phyloP scores from a whole-genome alignment of 2,329 filamentous ascomycete species.

The Lasiodiplodia hormozganensis region DNA sequence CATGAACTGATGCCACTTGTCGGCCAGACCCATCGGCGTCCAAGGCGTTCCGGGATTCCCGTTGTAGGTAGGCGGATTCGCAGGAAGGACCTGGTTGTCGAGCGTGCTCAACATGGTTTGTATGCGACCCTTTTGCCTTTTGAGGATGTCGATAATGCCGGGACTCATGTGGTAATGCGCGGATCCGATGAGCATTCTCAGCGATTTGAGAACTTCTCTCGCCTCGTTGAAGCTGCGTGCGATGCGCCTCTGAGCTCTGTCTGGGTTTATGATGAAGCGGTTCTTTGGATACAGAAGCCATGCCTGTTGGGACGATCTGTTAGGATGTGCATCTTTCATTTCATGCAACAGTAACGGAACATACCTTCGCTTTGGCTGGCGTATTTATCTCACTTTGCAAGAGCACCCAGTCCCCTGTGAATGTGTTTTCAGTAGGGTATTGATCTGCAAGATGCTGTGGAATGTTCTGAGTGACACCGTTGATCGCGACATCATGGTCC shows the following conservation, averaged over 20 bases:
- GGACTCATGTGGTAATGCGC: not conserved
- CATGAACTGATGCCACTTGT: constrained; percentile 1
- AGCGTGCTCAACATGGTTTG: not conserved
- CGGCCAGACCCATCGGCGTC: not conserved
- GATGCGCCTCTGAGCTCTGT: not conserved
- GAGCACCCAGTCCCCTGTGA: not conserved
- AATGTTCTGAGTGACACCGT: not conserved
- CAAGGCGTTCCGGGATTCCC: not conserved
- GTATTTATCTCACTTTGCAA: not conserved
- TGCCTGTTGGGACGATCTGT: not conserved
- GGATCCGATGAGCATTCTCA: not conserved
- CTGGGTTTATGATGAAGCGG: not conserved
- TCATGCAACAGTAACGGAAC: not conserved
- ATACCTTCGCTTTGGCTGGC: not conserved
- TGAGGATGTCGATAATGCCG: not conserved
- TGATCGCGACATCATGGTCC: not conserved
- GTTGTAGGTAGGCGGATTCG: not conserved
- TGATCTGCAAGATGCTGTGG: not conserved
- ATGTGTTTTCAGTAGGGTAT: not conserved
- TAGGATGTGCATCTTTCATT: not conserved
- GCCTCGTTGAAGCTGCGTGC: not conserved
- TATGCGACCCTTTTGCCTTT: not conserved
- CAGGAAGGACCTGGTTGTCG: not conserved
- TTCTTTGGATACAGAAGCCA: not conserved
- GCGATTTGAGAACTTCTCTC: not conserved